Evolutionary conservation across 768 basidiomycete species (phyloP).

Genomic region (Zangia roseola): DNA sequence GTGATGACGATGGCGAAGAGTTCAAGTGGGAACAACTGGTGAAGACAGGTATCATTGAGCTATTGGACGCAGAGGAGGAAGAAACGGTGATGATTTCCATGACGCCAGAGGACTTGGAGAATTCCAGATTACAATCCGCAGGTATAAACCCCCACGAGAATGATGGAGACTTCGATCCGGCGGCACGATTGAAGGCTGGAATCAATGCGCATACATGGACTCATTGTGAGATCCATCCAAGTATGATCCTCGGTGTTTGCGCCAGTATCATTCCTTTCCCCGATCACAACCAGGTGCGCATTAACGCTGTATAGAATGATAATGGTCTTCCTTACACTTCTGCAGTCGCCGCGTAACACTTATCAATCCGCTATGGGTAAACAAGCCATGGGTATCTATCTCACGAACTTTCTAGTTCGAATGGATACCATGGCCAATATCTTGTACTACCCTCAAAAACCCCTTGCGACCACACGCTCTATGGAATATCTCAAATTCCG

Average conservation of each 20-base stretch:
- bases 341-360: slow-evolving; percentile 96
- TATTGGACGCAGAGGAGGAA: slow-evolving; percentile 97
- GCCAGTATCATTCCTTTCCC: slow-evolving; percentile 99
- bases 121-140: slow-evolving; percentile 64
- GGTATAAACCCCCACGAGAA: slow-evolving; percentile 58
- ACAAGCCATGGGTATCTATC: slow-evolving; percentile 99
- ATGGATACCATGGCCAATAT: slow-evolving; percentile 99
- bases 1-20: slow-evolving; percentile 56
- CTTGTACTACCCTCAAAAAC: slow-evolving; percentile 98
- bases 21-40: slow-evolving; percentile 86
- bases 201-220: slow-evolving; percentile 92
- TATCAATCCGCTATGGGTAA: slow-evolving; percentile 99
- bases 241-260: slow-evolving; percentile 98
- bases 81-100: slow-evolving; percentile 99
- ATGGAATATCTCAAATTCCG: slow-evolving; percentile 99
- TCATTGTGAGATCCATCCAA: slow-evolving; percentile 98
- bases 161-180: slow-evolving; percentile 78
- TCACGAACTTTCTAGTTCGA: slow-evolving; percentile 97
- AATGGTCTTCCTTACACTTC: slow-evolving; percentile 6
- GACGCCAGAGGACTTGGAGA: slow-evolving; percentile 94
- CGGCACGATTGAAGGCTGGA: slow-evolving; percentile 82
- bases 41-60: slow-evolving; percentile 86
- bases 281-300: slow-evolving; percentile 93
- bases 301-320: neutral
- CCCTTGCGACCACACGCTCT: slow-evolving; percentile 95